Base-by-base conservation (phyloP, 2,329 filamentous ascomycete species). In the Monosporascus sp. region DNA sequence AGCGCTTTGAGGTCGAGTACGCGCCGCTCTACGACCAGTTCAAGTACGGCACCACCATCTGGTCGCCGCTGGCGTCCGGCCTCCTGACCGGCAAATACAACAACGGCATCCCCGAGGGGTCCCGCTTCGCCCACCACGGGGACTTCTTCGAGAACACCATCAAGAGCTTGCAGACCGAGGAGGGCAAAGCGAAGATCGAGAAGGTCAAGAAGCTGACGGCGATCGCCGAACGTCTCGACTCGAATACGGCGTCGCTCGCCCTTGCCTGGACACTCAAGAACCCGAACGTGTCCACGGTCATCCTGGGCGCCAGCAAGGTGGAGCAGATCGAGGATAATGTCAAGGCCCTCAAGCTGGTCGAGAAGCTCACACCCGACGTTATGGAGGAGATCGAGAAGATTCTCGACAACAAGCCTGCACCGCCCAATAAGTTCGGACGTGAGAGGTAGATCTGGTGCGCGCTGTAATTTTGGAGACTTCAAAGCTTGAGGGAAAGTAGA, bases 61-160 rank as follows among this genome's bases (percentile, higher is more conserved):
- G 61, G 58, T 64, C 61, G 72, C 83, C 81, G 20, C 72, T 84
- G 9, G 78, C 77, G 47, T 78, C 73, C 31, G 82, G 82, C 53
- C 68, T 85, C 40, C 67, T 86, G 51, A 84, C 79, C 7, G 82
- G 82, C 62, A 86, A 85, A 70, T 85, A 86, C 74, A 84, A 84
- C 67, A 75, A 84, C 57, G 81, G 81, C 51, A 80, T 85, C 52
- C 80, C 81, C 17, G 76, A 81, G 60, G 81, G 78, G 62, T 84
- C 80, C 40, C 80, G 83, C 37, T 84, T 84, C 60, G 79, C 79
- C 52, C 85, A 84, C 70, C 82, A 84, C 66, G 70, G 75, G 50
- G 81, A 81, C 24, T 74, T 86, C 40, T 82, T 78, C 56, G 85
- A 85, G 64, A 79, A 83, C 68, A 75, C 85, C 49, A 73, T 85